These are phyloP conservation scores for Penicillium sp. DNA, from an alignment of 2,329 filamentous ascomycete genomes.

Conservation along the genomic window DNA sequence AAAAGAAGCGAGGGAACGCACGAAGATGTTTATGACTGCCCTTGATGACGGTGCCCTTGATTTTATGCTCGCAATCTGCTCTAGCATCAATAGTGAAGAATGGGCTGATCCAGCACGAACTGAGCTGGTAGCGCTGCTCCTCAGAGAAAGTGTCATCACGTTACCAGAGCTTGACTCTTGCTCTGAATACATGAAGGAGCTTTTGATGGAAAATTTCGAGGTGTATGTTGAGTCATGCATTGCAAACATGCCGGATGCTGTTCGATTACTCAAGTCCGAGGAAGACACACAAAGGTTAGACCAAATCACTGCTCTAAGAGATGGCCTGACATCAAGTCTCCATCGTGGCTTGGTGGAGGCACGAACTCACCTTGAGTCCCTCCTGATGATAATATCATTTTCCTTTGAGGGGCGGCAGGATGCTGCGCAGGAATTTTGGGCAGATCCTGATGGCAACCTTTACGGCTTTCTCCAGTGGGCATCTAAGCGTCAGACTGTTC, in stretches of 20 bases:
- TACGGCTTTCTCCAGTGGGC: slow-evolving; percentile 96
- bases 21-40: slow-evolving; percentile 71
- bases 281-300: slow-evolving; percentile 74
- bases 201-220: slow-evolving; percentile 79
- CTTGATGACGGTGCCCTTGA: slow-evolving; percentile 89
- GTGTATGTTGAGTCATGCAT: slow-evolving; percentile 89
- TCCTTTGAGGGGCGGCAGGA: slow-evolving; percentile 84
- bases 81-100: slow-evolving; percentile 74
- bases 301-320: slow-evolving; percentile 47
- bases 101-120: slow-evolving; percentile 87
- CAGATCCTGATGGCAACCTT: slow-evolving; percentile 85
- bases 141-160: slow-evolving; percentile 73
- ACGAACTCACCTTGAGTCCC: slow-evolving; percentile 72
- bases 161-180: slow-evolving; percentile 67
- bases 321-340: slow-evolving; percentile 42
- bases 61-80: slow-evolving; percentile 80
- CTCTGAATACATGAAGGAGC: slow-evolving; percentile 67
- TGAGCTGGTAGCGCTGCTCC: slow-evolving; percentile 77
- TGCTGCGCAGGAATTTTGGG: slow-evolving; percentile 86
- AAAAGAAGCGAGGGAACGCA: slow-evolving; percentile 67
- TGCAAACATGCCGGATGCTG: slow-evolving; percentile 88
- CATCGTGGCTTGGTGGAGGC: slow-evolving; percentile 44
- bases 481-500: slow-evolving; percentile 90
- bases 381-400: slow-evolving; percentile 88
- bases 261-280: slow-evolving; percentile 79